These are phyloP conservation scores for Cladobotryum mycophilum DNA, from an alignment of 2,329 filamentous ascomycete species.

Conservation along the genomic window DNA sequence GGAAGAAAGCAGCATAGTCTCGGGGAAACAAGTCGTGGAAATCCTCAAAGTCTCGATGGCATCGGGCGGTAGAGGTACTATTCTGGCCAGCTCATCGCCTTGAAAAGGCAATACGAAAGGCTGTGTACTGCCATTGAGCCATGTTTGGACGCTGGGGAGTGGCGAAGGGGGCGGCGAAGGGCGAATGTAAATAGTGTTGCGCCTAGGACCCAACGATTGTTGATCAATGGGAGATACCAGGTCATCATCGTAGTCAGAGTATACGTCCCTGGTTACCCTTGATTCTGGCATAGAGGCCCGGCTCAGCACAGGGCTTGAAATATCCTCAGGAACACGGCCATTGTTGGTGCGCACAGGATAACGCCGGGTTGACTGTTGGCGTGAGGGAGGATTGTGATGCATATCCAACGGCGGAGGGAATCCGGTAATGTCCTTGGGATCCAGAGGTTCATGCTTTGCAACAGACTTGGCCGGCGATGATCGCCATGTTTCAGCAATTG, in stretches of 20 bases:
- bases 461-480: not conserved
- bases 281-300: no score
- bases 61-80: constrained; percentile 45
- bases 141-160: constrained; percentile 29
- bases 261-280: no score
- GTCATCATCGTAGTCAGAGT: not conserved
- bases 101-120: constrained; percentile 23
- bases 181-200: constrained; percentile 23
- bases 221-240: constrained; percentile 4
- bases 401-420: not conserved
- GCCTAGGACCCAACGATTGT: constrained; percentile 1
- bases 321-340: constrained; percentile 1
- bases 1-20: constrained; percentile 51
- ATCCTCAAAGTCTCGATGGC: constrained; percentile 49
- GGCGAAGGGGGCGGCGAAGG: constrained; percentile 30
- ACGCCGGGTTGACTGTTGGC: not conserved
- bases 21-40: constrained; percentile 51
- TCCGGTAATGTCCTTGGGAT: not conserved
- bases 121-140: constrained; percentile 27
- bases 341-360: not conserved
- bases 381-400: not conserved
- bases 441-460: not conserved
- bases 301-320: not conserved
- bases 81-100: constrained; percentile 31
- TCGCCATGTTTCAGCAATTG: not conserved